These are phyloP conservation scores for Entonaema liquescens DNA, from an alignment of 495 filamentous ascomycete genomes.

Conservation along the genomic window DNA sequence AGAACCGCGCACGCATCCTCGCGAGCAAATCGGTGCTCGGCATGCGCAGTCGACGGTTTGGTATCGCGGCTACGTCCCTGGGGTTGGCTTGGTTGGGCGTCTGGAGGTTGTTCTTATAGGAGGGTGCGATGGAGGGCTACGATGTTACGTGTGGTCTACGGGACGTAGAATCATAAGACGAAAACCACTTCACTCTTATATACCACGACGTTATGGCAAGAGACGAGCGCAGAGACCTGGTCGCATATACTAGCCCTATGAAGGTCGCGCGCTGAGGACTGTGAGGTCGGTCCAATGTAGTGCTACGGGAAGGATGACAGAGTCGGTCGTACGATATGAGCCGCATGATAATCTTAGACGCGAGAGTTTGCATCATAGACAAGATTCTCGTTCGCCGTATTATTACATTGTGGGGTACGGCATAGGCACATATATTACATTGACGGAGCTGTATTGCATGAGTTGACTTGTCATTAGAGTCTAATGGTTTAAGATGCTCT, in stretches of 20 bases:
- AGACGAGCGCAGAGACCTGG: background rate
- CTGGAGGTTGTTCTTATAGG: conserved; percentile 50
- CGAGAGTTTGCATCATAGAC: background rate
- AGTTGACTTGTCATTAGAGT: background rate
- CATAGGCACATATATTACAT: background rate
- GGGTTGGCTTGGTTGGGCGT: conserved; percentile 73
- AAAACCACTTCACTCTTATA: conserved; percentile 22
- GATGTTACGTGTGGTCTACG: background rate
- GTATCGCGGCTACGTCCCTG: conserved; percentile 75
- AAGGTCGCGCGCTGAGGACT: no score
- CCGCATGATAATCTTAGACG: background rate
- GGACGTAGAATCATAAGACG: background rate
- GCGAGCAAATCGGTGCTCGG: conserved; percentile 77
- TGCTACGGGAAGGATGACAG: background rate
- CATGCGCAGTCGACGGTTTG: conserved; percentile 73
- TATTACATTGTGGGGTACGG: background rate
- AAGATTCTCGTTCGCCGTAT: background rate
- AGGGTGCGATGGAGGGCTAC: background rate
- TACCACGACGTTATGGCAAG: background rate
- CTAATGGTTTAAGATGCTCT: background rate
- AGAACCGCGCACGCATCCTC: conserved; percentile 73
- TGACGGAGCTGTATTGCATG: background rate
- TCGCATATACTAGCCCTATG: background rate
- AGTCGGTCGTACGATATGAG: background rate
- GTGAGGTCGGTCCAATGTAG: no score